Conservation (phyloP, 2,329 filamentous ascomycete genomes). For the Fusarium lyarnte region DNA sequence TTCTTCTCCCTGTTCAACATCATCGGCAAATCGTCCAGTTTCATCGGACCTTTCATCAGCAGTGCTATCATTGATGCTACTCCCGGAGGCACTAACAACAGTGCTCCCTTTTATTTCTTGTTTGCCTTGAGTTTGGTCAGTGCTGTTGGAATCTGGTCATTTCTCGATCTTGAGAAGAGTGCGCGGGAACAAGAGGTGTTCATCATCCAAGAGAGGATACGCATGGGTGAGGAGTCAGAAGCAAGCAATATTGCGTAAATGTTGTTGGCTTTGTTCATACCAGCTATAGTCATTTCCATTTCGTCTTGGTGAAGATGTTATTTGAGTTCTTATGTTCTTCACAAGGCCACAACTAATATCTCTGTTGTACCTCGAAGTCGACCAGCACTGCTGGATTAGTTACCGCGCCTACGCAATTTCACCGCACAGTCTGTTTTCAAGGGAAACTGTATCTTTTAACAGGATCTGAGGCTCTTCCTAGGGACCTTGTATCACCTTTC, state of each 20-base stretch:
- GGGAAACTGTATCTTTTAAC: too few relatives aligned
- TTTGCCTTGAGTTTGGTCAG: constrained; percentile 67
- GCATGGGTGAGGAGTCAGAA: constrained; percentile 24
- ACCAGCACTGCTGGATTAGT: too few relatives aligned
- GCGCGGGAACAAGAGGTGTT: constrained; percentile 67
- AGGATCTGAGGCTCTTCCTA: too few relatives aligned
- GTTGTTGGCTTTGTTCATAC: not conserved
- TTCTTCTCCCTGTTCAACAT: constrained; percentile 77
- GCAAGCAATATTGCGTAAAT: not conserved
- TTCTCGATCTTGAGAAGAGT: constrained; percentile 70
- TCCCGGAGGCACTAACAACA: constrained; percentile 63
- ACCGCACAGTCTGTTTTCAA: too few relatives aligned
- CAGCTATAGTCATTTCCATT: not conserved
- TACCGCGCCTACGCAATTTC: too few relatives aligned
- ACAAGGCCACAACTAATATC: too few relatives aligned
- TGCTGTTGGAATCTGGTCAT: constrained; percentile 61
- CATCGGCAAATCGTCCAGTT: constrained; percentile 73
- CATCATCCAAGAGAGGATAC: constrained; percentile 50
- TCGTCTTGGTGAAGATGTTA: not conserved
- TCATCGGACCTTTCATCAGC: constrained; percentile 75
- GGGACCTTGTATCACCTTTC: too few relatives aligned
- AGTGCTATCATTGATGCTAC: constrained; percentile 74
- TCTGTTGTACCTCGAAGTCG: too few relatives aligned
- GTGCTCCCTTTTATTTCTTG: constrained; percentile 73
- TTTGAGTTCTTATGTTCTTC: too few relatives aligned